Percentiles rank a stretch among this genome's conserved stretches.
phyloP scores from a whole-genome alignment of 306 rosid genomes.

The Alnus rubra region DNA sequence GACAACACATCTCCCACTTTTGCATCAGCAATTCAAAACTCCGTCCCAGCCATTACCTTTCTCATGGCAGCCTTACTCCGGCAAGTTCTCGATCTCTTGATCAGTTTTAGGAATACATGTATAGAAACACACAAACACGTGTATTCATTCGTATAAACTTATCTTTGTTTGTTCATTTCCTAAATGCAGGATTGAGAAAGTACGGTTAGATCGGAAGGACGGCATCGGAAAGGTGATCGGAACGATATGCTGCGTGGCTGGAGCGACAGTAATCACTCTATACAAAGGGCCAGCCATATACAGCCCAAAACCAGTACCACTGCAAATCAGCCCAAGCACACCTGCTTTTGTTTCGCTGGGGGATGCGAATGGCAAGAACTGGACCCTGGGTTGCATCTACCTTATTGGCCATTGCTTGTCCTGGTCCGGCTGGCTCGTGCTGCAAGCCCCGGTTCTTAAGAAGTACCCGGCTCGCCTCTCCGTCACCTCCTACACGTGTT shows the following conservation, averaged over 20 bases:
- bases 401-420: constrained; percentile 91
- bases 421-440: constrained; percentile 95
- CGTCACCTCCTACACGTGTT: constrained; percentile 88
- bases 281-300: constrained; percentile 92
- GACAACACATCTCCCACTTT: constrained; percentile 97
- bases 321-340: constrained; percentile 24
- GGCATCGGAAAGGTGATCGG: constrained; percentile 81
- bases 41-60: constrained; percentile 96
- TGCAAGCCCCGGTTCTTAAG: constrained; percentile 89
- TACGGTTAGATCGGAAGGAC: constrained; percentile 70
- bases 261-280: constrained; percentile 86
- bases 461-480: constrained; percentile 98
- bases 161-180: background rate
- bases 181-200: constrained; percentile 68
- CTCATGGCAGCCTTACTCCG: constrained; percentile 91
- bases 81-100: constrained; percentile 25
- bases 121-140: background rate
- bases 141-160: background rate
- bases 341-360: constrained; percentile 49
- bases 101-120: no score
- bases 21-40: constrained; percentile 95
- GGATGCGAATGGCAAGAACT: constrained; percentile 77
- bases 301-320: constrained; percentile 53
- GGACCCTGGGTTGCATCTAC: constrained; percentile 90
- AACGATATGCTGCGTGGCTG: constrained; percentile 81